These are phyloP conservation scores for Lobosporangium transversale DNA, from an alignment of 192 early-diverging fungal genomes.

Conservation along the genomic window DNA sequence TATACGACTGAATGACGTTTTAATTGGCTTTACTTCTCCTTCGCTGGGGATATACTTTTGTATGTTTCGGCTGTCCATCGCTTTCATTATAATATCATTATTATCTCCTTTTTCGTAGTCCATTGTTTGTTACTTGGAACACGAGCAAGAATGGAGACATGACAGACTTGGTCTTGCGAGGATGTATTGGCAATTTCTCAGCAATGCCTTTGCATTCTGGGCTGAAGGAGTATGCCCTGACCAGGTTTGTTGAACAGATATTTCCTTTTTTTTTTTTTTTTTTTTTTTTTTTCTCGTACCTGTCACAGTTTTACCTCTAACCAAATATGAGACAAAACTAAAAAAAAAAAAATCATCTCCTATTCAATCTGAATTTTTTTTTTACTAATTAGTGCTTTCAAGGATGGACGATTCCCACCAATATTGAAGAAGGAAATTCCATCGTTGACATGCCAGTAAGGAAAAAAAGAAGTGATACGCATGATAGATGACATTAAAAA, in stretches of 20 bases:
- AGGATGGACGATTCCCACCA: conserved; percentile 87
- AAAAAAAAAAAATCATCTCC: no score
- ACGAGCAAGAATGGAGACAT: conserved; percentile 26
- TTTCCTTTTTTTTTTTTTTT: not conserved
- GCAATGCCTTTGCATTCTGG: conserved; percentile 75
- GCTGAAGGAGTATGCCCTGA: conserved; percentile 82
- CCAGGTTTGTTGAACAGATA: conserved; percentile 57
- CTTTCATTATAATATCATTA: not conserved
- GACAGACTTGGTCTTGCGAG: conserved; percentile 67
- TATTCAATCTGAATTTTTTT: no score
- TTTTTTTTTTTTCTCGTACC: conserved; percentile 1
- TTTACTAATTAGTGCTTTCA: conserved; percentile 77
- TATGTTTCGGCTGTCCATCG: no score
- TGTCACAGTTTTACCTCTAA: no score
- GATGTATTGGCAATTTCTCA: conserved; percentile 94
- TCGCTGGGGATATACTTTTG: not conserved
- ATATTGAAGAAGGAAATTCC: conserved; percentile 75
- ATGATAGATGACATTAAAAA: no score
- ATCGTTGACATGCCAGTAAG: conserved; percentile 69
- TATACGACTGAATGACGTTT: not conserved
- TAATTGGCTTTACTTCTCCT: not conserved
- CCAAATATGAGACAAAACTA: not conserved
- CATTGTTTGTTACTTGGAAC: conserved; percentile 89
- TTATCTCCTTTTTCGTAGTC: conserved; percentile 50
- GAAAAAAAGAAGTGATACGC: no score